Conservation (phyloP, 352 stramenopile species). For the Globisporangium takayamanum region DNA sequence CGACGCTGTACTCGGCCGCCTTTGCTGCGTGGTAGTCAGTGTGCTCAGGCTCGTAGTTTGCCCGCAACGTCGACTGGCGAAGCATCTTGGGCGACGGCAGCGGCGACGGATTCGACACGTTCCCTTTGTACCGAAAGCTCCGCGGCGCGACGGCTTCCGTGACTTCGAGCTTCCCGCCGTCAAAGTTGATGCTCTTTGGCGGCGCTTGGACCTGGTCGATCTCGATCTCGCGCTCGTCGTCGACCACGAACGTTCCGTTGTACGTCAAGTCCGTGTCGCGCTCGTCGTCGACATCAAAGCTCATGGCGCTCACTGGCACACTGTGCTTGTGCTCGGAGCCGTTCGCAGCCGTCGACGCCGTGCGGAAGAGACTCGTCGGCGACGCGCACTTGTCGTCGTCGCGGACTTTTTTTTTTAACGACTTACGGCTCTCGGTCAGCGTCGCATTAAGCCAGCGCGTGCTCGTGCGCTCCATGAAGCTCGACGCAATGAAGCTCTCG, state of each 20-base stretch:
- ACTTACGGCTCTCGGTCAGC: conserved; percentile 27
- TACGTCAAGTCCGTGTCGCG: conserved; percentile 26
- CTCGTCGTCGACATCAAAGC: conserved; percentile 57
- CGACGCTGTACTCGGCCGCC: conserved; percentile 60
- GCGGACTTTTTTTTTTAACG: conserved; percentile 14
- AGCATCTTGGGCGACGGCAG: conserved; percentile 34
- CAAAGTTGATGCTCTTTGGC: conserved; percentile 69
- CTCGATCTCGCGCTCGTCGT: conserved; percentile 33
- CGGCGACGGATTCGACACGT: conserved; percentile 26
- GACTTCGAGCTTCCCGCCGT: conserved; percentile 44
- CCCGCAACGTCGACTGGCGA: conserved; percentile 50
- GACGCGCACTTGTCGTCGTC: conserved; percentile 2
- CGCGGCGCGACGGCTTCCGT: conserved; percentile 37
- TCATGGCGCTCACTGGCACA: conserved; percentile 12
- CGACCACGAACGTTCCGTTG: conserved; percentile 46
- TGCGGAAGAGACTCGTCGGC: conserved; percentile 1
- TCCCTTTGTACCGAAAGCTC: conserved; percentile 67
- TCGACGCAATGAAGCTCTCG: conserved; percentile 36
- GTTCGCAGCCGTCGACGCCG: neutral
- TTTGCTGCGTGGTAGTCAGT: conserved; percentile 72
- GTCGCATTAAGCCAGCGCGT: conserved; percentile 68
- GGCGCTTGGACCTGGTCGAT: conserved; percentile 23
- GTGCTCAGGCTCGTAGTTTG: conserved; percentile 56
- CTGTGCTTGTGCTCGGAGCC: neutral
- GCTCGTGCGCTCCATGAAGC: conserved; percentile 55